Base-by-base conservation (phyloP, 1,284 basidiomycete species). In the Xerocomus minutiporus region DNA sequence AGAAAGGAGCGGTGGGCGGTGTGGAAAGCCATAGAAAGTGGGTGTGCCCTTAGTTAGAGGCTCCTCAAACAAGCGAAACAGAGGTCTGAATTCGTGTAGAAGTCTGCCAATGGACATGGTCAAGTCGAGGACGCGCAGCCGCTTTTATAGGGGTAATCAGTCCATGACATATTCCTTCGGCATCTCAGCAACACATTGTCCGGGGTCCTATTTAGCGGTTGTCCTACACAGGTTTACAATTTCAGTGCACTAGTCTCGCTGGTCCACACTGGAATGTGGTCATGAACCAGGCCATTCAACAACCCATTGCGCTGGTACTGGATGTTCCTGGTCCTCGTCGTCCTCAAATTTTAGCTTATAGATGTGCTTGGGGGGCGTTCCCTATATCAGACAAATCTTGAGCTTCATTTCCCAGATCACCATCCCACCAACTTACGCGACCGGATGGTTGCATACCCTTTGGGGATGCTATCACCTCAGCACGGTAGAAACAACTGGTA, bases 301-400 rank as follows among this genome's bases (percentile, higher is more conserved):
- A 8, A 91, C 88, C 76, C 75, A 83, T 50, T 86, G 81, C 1
- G 86, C 85, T 25, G 78, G 71, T 15, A 91, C 86, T 29, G 75
- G 63, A 59, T 90, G 86, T 55, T 86, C 83, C 66, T 88, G 86
- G 61, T 88, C 84, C 57, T 89, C 87, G 56, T 91, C 88, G 55
- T 91, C 88, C 63, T 91, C 88, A 58, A 91, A 91, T 61, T 86
- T 87, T 28, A 91, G 76, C 65, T 84, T 84, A 70, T 91, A 91
- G 48, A 73, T 74, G 74, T 56, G 71, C 66, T 79, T 75, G 50
- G 74, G 66, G 50, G 77, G 72, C 47, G 72, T 65, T 35, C 66
- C 70, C 54, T 66, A 46, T 58, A 43, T 51, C 5, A 13, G 17
- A 42, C 32, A 28, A 32, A 2, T n/a, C 11, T 20, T 58, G 8